A percentile compares a stretch with the other conserved stretches of the same genome.
Evolutionary conservation across 495 filamentous ascomycete genomes (phyloP).

Genomic region (Tricharina praecox): DNA sequence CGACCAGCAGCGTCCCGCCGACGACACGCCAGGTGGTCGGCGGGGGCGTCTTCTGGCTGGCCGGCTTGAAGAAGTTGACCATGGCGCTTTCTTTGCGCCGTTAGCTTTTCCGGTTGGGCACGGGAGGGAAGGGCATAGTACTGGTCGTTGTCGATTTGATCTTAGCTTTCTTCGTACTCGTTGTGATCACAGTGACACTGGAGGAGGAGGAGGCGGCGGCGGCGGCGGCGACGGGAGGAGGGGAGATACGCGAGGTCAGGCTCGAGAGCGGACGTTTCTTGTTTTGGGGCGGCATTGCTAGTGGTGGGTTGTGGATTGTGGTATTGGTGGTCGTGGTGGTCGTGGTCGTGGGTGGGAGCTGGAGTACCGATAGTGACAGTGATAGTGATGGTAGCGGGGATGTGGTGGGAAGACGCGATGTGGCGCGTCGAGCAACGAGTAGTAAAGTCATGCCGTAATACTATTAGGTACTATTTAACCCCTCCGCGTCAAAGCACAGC

Average conservation of each 20-base stretch:
- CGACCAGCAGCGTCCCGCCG: conserved; percentile 58
- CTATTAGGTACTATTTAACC: too few relatives aligned
- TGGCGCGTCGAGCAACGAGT: too few relatives aligned
- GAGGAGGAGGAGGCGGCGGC: too few relatives aligned
- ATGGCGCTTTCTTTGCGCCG: conserved; percentile 43
- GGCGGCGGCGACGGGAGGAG: neutral
- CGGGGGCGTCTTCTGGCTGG: conserved; percentile 69
- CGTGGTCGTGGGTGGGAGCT: neutral
- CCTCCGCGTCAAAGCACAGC: too few relatives aligned
- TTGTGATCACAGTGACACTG: too few relatives aligned
- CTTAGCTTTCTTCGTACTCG: neutral
- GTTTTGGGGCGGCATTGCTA: neutral
- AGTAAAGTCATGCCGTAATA: too few relatives aligned
- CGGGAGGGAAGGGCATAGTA: neutral
- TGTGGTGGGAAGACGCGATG: neutral
- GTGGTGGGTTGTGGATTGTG: too few relatives aligned
- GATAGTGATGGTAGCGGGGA: neutral
- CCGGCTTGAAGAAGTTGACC: conserved; percentile 74
- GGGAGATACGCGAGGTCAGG: neutral
- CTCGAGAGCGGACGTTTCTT: neutral
- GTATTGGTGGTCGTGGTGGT: too few relatives aligned
- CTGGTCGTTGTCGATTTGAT: conserved; percentile 3
- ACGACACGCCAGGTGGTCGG: conserved; percentile 55
- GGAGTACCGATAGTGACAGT: too few relatives aligned
- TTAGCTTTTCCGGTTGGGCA: conserved; percentile 3